Percentiles rank a stretch among this genome's conserved stretches.
Evolutionary conservation across 306 rosid genomes (phyloP).

Genomic region (Vigna angularis): DNA sequence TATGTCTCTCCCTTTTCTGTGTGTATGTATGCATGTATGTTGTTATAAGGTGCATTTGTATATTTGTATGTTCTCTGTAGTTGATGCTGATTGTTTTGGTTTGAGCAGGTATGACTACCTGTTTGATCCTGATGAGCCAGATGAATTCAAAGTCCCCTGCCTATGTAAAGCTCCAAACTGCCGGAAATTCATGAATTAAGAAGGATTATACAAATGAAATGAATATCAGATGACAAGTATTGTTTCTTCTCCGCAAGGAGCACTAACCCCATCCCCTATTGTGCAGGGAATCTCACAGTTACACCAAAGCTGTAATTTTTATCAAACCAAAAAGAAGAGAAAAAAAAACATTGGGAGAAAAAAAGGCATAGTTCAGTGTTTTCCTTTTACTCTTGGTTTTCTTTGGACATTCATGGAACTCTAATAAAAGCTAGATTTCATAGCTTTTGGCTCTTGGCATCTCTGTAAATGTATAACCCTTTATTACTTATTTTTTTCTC

Average conservation of each 20-base stretch:
- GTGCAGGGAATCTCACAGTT: conserved; percentile 59
- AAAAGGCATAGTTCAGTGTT: conserved; percentile 43
- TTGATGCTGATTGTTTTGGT: conserved; percentile 43
- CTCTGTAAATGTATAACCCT: conserved; percentile 50
- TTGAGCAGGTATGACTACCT: conserved; percentile 89
- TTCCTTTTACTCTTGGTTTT: conserved; percentile 38
- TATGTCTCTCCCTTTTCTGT: conserved; percentile 27
- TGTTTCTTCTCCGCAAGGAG: conserved; percentile 83
- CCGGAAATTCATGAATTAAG: conserved; percentile 96
- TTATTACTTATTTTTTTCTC: conserved; percentile 30
- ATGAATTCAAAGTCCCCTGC: conserved; percentile 97
- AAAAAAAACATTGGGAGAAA: conserved; percentile 11
- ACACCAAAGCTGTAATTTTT: conserved; percentile 67
- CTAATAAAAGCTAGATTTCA: conserved; percentile 65
- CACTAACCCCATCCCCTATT: conserved; percentile 72
- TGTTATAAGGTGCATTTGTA: not conserved
- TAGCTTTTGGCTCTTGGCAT: conserved; percentile 51
- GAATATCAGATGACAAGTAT: conserved; percentile 51
- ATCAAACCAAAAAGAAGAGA: conserved; percentile 31
- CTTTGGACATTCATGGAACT: conserved; percentile 49
- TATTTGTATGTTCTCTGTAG: conserved; percentile 11
- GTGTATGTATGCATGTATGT: not conserved
- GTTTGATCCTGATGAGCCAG: conserved; percentile 98
- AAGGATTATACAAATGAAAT: conserved; percentile 50
- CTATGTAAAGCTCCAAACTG: conserved; percentile 95